A percentile compares a stretch with the other conserved stretches of the same genome.
Evolutionary conservation across 352 stramenopile species (phyloP).

Genomic region (Phytophthora pini): DNA sequence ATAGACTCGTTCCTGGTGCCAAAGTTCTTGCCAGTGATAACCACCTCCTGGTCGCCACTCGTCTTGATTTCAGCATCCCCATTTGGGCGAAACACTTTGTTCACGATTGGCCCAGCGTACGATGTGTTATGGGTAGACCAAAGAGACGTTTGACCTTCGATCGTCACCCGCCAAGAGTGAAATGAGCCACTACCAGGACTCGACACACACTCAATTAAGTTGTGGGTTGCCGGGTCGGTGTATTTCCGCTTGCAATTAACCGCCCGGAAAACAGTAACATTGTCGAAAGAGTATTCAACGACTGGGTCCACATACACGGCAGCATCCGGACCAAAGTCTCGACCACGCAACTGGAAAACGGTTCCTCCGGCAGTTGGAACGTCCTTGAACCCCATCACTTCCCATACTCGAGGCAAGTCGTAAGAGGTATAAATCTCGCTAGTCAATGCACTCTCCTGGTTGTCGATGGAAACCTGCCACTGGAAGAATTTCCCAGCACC

Average conservation of each 20-base stretch:
- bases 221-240: slow-evolving; percentile 44
- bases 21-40: slow-evolving; percentile 72
- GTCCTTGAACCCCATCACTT: slow-evolving; percentile 54
- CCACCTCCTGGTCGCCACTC: slow-evolving; percentile 55
- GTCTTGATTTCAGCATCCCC: slow-evolving; percentile 57
- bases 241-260: slow-evolving; percentile 68
- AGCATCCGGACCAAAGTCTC: slow-evolving; percentile 57
- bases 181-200: slow-evolving; percentile 52
- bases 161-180: slow-evolving; percentile 49
- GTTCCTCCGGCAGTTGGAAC: slow-evolving; percentile 50
- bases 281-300: slow-evolving; percentile 59
- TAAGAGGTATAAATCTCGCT: slow-evolving; percentile 37
- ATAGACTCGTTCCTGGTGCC: slow-evolving; percentile 37
- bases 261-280: slow-evolving; percentile 36
- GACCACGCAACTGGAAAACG: slow-evolving; percentile 54
- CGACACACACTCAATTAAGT: slow-evolving; percentile 57
- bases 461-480: slow-evolving; percentile 52
- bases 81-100: slow-evolving; percentile 55
- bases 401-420: slow-evolving; percentile 36
- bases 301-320: slow-evolving; percentile 54
- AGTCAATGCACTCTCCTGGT: slow-evolving; percentile 30
- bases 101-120: slow-evolving; percentile 64
- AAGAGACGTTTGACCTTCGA: slow-evolving; percentile 45
- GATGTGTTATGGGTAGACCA: slow-evolving; percentile 49
- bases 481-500: slow-evolving; percentile 42